A percentile compares a stretch with the other conserved stretches of the same genome.
Conservation (phyloP, 1,284 basidiomycete genomes). For the Melampsora larici-populina region DNA sequence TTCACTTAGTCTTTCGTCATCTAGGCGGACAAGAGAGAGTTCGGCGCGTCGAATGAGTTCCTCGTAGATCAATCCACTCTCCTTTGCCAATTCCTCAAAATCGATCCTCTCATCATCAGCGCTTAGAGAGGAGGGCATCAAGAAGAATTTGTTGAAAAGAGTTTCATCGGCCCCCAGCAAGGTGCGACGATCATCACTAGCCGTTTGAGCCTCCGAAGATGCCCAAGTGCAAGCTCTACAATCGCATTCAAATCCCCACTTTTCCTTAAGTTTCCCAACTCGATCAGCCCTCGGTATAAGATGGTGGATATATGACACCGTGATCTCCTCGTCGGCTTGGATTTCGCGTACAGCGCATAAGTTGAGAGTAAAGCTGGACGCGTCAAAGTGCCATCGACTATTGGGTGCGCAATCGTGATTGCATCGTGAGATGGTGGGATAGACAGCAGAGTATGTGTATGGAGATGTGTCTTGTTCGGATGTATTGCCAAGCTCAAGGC, state of each 20-base stretch:
- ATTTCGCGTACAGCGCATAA: slow-evolving; percentile 5
- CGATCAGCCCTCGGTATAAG: neutral
- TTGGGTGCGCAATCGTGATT: slow-evolving; percentile 17
- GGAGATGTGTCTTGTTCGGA: neutral
- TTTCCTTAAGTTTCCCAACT: neutral
- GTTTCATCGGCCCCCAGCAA: neutral
- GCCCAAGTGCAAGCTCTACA: neutral
- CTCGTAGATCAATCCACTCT: neutral
- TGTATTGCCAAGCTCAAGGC: neutral
- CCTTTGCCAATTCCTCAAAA: neutral
- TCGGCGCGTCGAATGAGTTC: neutral
- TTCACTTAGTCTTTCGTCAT: neutral
- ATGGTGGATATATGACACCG: slow-evolving; percentile 10
- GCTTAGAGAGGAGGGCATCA: neutral
- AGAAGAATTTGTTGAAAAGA: neutral
- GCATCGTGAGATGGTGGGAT: slow-evolving; percentile 10
- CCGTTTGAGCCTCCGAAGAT: neutral
- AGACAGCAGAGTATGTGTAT: slow-evolving; percentile 8
- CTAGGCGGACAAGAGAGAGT: neutral
- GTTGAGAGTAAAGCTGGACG: neutral
- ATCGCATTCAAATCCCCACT: slow-evolving; percentile 1
- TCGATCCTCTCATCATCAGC: neutral
- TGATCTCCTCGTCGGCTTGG: neutral
- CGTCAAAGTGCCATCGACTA: slow-evolving; percentile 6
- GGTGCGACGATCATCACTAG: neutral